Base-by-base conservation (phyloP, 306 rosid species). In the Fragaria ananassa region DNA sequence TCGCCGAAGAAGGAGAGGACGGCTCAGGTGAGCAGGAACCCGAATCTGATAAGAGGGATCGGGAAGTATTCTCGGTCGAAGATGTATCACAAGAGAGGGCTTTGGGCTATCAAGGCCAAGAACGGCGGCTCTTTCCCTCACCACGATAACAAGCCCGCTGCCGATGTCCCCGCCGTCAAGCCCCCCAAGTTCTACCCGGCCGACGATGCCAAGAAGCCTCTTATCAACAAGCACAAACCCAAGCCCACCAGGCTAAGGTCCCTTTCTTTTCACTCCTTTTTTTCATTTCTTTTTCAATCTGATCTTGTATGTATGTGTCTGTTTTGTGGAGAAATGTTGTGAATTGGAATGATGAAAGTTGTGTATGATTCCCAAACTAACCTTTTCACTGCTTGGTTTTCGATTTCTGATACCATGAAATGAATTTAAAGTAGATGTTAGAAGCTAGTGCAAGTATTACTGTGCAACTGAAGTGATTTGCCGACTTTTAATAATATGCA, bases 11-110 rank as follows among this genome's bases (percentile, higher is more conserved):
- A 64, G 70, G 47, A 35, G 70, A 64, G 70, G 21, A 64, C 46
- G 4, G 12, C 70, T 29, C 14, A 17, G 46, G 63, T 42, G 31
- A 21, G 37, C 46, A 35, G 62, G 1, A 72, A 44, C 62, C 50
- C 65, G 0, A 8, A 72, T 72, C n/a, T 34, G 58, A 46, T 45
- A 1, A 54, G 76, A 13, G 70, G 70, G 21, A 64, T 64, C 46
- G 70, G 70, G 1, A 64, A 64, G 39, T 64, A 64, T 25, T 64
- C 70, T 0, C 21, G 70, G 15, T 37, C 45, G 12, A 64, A 64
- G 46, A 64, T 64, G 70, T 64, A 64, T 45, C 70, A 64, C 70
- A 64, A 64, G 70, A 64, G 70, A 64, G 70, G 70, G 0, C 70
- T 64, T 19, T 64, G 70, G 70, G 70, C 70, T 64, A 64, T 64